Conservation (phyloP, 2,329 filamentous ascomycete genomes). For the Stachybotrys chlorohalonatus region DNA sequence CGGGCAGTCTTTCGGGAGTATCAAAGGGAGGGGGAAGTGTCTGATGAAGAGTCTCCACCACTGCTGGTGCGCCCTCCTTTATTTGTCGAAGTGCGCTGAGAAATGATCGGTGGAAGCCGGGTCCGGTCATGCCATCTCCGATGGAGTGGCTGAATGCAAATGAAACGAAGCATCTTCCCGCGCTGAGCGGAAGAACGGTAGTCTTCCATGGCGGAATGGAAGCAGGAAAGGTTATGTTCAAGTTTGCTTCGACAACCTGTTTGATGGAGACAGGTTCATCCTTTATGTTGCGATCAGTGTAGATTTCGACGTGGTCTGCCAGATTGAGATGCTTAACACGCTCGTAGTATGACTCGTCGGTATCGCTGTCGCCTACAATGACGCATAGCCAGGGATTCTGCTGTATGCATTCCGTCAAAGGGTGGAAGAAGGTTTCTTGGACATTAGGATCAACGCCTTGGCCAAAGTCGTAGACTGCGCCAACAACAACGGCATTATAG, state of each 20-base stretch:
- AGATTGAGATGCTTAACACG: slow-evolving; percentile 8
- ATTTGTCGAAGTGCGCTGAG: slow-evolving; percentile 4
- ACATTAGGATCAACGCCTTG: slow-evolving; percentile 2
- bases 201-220: slow-evolving; percentile 13
- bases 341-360: slow-evolving; percentile 12
- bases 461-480: slow-evolving; percentile 9
- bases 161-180: slow-evolving; percentile 7
- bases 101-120: slow-evolving; percentile 12
- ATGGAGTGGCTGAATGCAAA: slow-evolving; percentile 14
- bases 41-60: slow-evolving; percentile 2
- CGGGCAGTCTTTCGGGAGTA: slow-evolving; percentile 10
- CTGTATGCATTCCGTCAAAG: slow-evolving; percentile 9
- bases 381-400: slow-evolving; percentile 12
- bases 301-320: slow-evolving; percentile 9
- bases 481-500: slow-evolving; percentile 12
- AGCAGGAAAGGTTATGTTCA: slow-evolving; percentile 9
- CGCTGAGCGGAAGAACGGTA: slow-evolving; percentile 6
- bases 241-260: slow-evolving; percentile 3
- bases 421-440: slow-evolving; percentile 6
- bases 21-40: slow-evolving; percentile 11
- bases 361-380: slow-evolving; percentile 8
- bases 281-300: not conserved
- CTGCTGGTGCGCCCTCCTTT: not conserved
- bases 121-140: slow-evolving; percentile 12
- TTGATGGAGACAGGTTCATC: slow-evolving; percentile 3